phyloP scores from a whole-genome alignment of 225 moss, liverwort and hornwort species.

The Polytrichum formosum region DNA sequence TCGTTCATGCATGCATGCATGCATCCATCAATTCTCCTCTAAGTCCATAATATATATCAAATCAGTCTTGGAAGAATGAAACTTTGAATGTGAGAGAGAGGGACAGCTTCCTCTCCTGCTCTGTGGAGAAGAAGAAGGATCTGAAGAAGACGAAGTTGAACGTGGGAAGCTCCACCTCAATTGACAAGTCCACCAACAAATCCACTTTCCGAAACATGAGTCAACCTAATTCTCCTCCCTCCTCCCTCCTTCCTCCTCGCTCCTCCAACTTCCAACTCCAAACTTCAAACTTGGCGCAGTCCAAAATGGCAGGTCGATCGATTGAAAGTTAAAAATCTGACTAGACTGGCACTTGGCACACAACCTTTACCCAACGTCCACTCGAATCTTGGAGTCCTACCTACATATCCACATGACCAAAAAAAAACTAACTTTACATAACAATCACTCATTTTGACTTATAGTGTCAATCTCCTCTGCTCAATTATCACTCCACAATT shows the following conservation, averaged over 20 bases:
- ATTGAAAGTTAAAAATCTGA: neutral
- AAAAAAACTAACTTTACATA: too few relatives aligned
- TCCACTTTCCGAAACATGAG: slow-evolving; percentile 7
- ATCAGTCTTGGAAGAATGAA: slow-evolving; percentile 15
- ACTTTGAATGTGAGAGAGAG: neutral
- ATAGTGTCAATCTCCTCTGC: too few relatives aligned
- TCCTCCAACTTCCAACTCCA: neutral
- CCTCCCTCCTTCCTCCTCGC: neutral
- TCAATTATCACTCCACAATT: too few relatives aligned
- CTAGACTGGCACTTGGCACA: neutral
- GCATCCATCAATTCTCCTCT: neutral
- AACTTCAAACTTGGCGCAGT: too few relatives aligned
- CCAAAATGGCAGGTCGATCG: too few relatives aligned
- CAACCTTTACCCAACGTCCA: neutral
- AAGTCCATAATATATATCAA: neutral
- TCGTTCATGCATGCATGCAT: neutral
- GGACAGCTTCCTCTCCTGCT: neutral
- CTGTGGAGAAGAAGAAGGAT: neutral
- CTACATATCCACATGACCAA: neutral
- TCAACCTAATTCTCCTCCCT: neutral
- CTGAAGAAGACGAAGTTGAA: slow-evolving; percentile 2
- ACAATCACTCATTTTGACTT: too few relatives aligned
- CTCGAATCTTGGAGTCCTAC: neutral
- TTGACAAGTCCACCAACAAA: slow-evolving; percentile 4
- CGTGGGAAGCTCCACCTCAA: neutral